Percentiles rank a stretch among this genome's conserved stretches.
These are phyloP conservation scores for Microbotryum lychnidis-dioicae DNA, from an alignment of 1,284 basidiomycete species.

Conservation along the genomic window DNA sequence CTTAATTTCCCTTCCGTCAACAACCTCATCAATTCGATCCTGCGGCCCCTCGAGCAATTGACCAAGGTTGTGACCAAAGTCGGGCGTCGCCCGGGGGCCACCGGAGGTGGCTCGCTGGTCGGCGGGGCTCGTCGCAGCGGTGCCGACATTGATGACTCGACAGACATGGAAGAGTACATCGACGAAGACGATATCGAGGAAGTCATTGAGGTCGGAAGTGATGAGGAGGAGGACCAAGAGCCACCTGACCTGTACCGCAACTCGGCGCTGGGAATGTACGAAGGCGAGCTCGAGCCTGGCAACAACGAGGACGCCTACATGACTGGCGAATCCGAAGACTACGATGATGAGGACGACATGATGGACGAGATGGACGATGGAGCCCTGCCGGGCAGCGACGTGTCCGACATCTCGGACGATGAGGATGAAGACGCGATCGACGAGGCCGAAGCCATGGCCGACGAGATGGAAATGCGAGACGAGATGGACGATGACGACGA, in stretches of 20 bases:
- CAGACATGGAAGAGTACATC: constrained; percentile 47
- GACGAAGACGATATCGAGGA: constrained; percentile 44
- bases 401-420: constrained; percentile 33
- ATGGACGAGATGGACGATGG: constrained; percentile 29
- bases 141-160: constrained; percentile 35
- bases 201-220: constrained; percentile 51
- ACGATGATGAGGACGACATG: constrained; percentile 45
- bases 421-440: constrained; percentile 22
- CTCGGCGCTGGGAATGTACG: constrained; percentile 89
- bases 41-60: constrained; percentile 84
- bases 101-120: constrained; percentile 44
- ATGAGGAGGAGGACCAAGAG: constrained; percentile 56
- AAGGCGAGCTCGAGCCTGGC: constrained; percentile 37
- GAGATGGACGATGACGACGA: constrained; percentile 15
- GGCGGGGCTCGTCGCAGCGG: background rate
- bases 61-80: constrained; percentile 96
- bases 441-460: constrained; percentile 9
- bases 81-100: constrained; percentile 69
- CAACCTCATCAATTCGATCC: constrained; percentile 70
- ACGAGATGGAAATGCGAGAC: constrained; percentile 6
- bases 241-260: constrained; percentile 93
- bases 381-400: constrained; percentile 19
- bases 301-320: constrained; percentile 34
- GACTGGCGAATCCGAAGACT: constrained; percentile 34
- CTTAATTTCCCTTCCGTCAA: constrained; percentile 91